These are phyloP conservation scores for Euryodendron excelsum DNA, from an alignment of 148 eudicot species.

Conservation along the genomic window DNA sequence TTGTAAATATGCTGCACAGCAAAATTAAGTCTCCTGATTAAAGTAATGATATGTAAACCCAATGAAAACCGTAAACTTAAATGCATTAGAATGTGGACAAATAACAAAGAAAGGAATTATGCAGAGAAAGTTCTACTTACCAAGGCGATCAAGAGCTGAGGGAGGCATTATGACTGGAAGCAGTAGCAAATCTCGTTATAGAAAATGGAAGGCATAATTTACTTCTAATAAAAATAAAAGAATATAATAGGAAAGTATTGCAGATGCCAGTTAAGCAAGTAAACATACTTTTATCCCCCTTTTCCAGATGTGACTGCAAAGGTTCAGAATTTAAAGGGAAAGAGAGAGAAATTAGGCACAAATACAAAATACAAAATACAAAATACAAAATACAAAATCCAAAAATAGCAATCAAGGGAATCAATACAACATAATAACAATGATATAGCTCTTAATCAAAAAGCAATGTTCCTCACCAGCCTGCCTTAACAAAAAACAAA, in stretches of 20 bases:
- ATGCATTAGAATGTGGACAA: background rate
- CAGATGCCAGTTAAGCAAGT: background rate
- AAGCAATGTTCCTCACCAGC: background rate
- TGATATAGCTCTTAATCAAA: background rate
- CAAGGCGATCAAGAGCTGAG: slow-evolving; percentile 30
- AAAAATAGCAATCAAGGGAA: background rate
- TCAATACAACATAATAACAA: background rate
- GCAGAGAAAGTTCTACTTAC: slow-evolving; percentile 9
- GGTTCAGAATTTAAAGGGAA: background rate
- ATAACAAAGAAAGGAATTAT: background rate
- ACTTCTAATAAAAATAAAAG: background rate
- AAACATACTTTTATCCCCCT: slow-evolving; percentile 24
- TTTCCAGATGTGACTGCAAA: slow-evolving; percentile 26
- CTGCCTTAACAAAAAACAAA: too few relatives aligned
- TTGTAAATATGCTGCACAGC: slow-evolving; percentile 19
- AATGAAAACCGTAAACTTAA: background rate
- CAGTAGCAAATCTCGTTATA: background rate
- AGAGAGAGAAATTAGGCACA: background rate
- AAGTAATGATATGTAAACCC: background rate
- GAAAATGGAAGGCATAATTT: background rate
- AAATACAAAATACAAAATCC: background rate
- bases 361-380: too few relatives aligned
- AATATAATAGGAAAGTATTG: background rate
- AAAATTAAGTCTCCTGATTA: background rate
- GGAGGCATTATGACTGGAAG: slow-evolving; percentile 33